These are phyloP conservation scores for Excoecaria cochinchinensis DNA, from an alignment of 345 rosid species.

Conservation along the genomic window DNA sequence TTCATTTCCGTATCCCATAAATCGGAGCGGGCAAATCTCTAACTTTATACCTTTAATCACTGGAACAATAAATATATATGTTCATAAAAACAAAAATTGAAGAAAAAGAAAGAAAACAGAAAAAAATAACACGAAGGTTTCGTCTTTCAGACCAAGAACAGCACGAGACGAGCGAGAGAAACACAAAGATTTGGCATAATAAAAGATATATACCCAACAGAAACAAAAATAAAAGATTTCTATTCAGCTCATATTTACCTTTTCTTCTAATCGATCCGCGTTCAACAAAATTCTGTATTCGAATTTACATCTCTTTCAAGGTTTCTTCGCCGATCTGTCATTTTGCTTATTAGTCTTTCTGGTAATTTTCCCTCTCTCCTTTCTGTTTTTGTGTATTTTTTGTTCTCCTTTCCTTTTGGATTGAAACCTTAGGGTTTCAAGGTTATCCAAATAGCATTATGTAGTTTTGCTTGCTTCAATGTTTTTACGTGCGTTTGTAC, in stretches of 20 bases:
- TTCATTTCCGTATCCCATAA: background rate
- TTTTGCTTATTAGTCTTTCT: conserved; percentile 8
- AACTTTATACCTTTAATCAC: background rate
- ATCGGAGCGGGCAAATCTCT: background rate
- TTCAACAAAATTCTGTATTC: conserved; percentile 13
- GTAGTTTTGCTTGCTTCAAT: conserved; percentile 4
- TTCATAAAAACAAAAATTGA: too few relatives aligned
- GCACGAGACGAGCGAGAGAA: conserved; percentile 30
- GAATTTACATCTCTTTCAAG: conserved; percentile 25
- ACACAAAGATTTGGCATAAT: conserved; percentile 29
- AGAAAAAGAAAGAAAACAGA: background rate
- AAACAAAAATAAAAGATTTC: conserved; percentile 13
- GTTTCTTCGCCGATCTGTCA: conserved; percentile 43
- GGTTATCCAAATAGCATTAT: conserved; percentile 5
- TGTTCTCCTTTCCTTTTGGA: background rate
- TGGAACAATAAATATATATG: background rate
- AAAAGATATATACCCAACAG: background rate
- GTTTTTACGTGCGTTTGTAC: background rate
- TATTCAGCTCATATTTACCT: conserved; percentile 18
- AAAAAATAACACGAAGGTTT: conserved; percentile 38
- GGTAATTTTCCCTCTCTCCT: conserved; percentile 24
- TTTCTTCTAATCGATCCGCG: conserved; percentile 40
- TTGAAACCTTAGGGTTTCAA: conserved; percentile 39
- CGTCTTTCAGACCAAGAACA: conserved; percentile 54
- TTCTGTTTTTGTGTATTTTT: too few relatives aligned